Evolutionary conservation across 768 basidiomycete species (phyloP).

Genomic region (Auricularia heimuer): DNA sequence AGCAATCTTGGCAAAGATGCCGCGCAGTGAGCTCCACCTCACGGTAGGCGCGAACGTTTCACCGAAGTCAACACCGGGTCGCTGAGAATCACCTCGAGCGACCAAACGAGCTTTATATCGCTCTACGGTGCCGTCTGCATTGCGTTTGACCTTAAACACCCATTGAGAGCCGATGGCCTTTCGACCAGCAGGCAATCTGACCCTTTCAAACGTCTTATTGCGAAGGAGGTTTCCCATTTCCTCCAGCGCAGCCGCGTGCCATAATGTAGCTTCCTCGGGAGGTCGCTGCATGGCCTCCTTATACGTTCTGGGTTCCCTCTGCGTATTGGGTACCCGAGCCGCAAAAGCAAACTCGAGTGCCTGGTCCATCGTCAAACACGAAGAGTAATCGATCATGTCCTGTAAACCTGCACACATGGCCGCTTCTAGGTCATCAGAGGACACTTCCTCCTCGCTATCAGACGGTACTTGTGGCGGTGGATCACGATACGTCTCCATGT

Average conservation of each 20-base stretch:
- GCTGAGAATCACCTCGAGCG: constrained; percentile 31
- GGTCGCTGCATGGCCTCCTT: not conserved
- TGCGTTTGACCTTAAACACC: constrained; percentile 31
- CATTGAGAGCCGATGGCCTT: constrained; percentile 29
- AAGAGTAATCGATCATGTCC: not conserved
- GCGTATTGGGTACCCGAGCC: not conserved
- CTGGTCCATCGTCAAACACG: not conserved
- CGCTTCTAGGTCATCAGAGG: not conserved
- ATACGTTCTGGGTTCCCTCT: not conserved
- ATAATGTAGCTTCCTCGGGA: not conserved
- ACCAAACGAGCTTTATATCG: constrained; percentile 35
- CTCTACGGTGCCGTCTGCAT: constrained; percentile 24
- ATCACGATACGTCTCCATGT: not conserved
- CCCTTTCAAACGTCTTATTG: constrained; percentile 26
- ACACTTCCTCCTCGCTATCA: not conserved
- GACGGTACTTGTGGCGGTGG: not conserved
- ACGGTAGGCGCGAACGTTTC: constrained; percentile 18
- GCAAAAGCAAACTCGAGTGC: not conserved
- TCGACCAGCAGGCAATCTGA: constrained; percentile 15
- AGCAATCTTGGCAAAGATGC: constrained; percentile 12
- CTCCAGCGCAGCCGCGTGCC: not conserved
- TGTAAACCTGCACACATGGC: not conserved
- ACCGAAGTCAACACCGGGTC: constrained; percentile 10
- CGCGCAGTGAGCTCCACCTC: constrained; percentile 9
- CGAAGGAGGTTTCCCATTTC: not conserved